Conservation (phyloP, 2,329 filamentous ascomycete species). For the Diaporthe capsici region DNA sequence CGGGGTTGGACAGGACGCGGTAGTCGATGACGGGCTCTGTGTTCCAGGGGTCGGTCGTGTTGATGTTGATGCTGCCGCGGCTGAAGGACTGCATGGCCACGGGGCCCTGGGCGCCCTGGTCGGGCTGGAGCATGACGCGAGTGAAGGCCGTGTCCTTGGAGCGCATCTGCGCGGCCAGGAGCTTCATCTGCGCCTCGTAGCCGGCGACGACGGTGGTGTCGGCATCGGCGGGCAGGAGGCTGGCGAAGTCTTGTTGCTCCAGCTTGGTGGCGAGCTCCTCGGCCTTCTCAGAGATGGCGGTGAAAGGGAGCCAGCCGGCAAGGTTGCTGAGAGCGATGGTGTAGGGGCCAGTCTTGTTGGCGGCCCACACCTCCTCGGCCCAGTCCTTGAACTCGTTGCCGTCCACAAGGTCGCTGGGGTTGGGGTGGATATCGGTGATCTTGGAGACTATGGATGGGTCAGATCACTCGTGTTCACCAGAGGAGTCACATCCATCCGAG, state of each 20-base stretch:
- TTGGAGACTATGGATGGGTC: conserved; percentile 7
- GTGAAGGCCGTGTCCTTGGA: conserved; percentile 53
- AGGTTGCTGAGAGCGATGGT: conserved; percentile 53
- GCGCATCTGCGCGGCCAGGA: conserved; percentile 52
- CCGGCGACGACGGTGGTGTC: conserved; percentile 53
- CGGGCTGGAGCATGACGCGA: conserved; percentile 50
- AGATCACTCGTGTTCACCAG: not conserved
- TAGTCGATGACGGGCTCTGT: conserved; percentile 56
- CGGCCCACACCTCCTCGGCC: conserved; percentile 49
- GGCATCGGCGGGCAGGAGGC: conserved; percentile 50
- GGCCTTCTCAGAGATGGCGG: conserved; percentile 51
- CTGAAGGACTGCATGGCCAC: conserved; percentile 45
- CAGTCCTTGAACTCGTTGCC: conserved; percentile 45
- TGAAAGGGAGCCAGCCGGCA: conserved; percentile 54
- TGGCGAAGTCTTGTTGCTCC: conserved; percentile 50
- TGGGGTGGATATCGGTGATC: conserved; percentile 45
- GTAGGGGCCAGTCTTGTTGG: conserved; percentile 50
- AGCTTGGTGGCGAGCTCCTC: conserved; percentile 51
- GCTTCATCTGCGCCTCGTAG: conserved; percentile 55
- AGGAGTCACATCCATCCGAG: not conserved
- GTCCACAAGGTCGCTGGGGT: conserved; percentile 47
- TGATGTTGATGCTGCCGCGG: conserved; percentile 55
- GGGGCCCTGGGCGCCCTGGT: conserved; percentile 11
- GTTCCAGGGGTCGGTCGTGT: conserved; percentile 54
- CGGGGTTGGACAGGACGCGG: conserved; percentile 54